Evolutionary conservation across 495 filamentous ascomycete genomes (phyloP).

Genomic region (Bacidia rubella): DNA sequence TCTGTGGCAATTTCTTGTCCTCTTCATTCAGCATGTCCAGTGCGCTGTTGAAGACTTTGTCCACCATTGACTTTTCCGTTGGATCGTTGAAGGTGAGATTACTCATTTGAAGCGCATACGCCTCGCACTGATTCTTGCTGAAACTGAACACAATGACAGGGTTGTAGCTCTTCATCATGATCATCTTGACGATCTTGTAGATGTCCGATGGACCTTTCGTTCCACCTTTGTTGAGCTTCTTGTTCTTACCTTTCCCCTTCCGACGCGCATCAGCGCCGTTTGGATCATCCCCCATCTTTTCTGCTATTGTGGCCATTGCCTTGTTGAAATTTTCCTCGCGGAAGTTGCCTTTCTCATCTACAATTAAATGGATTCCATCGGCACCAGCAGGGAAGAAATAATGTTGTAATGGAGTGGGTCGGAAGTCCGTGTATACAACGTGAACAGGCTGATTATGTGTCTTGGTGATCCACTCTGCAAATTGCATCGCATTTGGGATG

Average conservation of each 20-base stretch:
- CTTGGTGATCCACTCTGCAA: slow-evolving; percentile 96
- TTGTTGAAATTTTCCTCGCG: slow-evolving; percentile 94
- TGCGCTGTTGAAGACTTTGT: slow-evolving; percentile 83
- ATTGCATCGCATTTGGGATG: slow-evolving; percentile 99
- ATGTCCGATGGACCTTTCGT: slow-evolving; percentile 66
- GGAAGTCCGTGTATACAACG: slow-evolving; percentile 96
- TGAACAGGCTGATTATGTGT: slow-evolving; percentile 94
- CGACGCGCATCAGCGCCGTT: slow-evolving; percentile 61
- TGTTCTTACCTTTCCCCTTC: slow-evolving; percentile 80
- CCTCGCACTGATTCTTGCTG: slow-evolving; percentile 92
- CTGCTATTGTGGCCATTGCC: slow-evolving; percentile 80
- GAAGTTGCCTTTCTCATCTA: slow-evolving; percentile 92
- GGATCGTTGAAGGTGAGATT: slow-evolving; percentile 90
- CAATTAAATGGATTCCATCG: slow-evolving; percentile 85
- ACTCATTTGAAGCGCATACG: slow-evolving; percentile 69
- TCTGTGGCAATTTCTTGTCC: slow-evolving; percentile 75
- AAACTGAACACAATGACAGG: slow-evolving; percentile 99
- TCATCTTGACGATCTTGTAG: slow-evolving; percentile 95
- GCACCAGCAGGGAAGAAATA: slow-evolving; percentile 94
- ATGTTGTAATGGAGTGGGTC: slow-evolving; percentile 89
- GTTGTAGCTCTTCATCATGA: slow-evolving; percentile 89
- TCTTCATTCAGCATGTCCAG: slow-evolving; percentile 83
- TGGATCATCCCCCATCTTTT: slow-evolving; percentile 74
- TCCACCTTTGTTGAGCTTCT: slow-evolving; percentile 77
- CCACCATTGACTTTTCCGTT: slow-evolving; percentile 89